phyloP scores from a whole-genome alignment of 2,329 filamentous ascomycete genomes.

The Aspergillus pseudonomiae region DNA sequence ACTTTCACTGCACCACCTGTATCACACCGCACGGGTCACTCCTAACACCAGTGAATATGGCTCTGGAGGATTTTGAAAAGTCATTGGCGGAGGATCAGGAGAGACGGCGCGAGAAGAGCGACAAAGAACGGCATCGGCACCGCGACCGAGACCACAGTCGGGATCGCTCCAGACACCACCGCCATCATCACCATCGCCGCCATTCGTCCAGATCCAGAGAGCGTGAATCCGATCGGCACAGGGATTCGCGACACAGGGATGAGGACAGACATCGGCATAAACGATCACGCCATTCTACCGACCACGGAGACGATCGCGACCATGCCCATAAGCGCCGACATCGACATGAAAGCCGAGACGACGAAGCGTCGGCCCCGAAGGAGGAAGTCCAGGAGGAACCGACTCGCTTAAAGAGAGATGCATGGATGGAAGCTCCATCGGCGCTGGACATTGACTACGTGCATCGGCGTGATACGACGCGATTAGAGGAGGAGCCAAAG shows the following conservation, averaged over 20 bases:
- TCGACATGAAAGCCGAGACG: conserved; percentile 39
- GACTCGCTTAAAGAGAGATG: conserved; percentile 67
- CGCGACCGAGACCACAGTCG: conserved; percentile 46
- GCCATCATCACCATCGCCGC: conserved; percentile 48
- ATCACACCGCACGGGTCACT: neutral
- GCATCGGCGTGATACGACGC: conserved; percentile 62
- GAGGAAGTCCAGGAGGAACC: conserved; percentile 46
- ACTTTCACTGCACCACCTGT: neutral
- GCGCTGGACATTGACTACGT: conserved; percentile 80
- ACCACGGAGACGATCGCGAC: conserved; percentile 54
- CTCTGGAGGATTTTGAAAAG: conserved; percentile 76
- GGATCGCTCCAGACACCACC: conserved; percentile 39
- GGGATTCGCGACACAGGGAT: conserved; percentile 48
- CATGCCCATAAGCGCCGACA: conserved; percentile 53
- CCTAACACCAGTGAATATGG: conserved; percentile 47
- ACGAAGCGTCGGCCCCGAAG: conserved; percentile 42
- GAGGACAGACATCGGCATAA: conserved; percentile 66
- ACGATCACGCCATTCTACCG: conserved; percentile 60
- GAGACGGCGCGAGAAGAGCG: conserved; percentile 41
- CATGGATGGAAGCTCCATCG: conserved; percentile 92
- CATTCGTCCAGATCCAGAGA: conserved; percentile 42
- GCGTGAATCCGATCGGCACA: conserved; percentile 38
- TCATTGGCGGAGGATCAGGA: conserved; percentile 64
- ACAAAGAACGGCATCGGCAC: conserved; percentile 38
- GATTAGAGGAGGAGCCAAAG: conserved; percentile 48